Evolutionary conservation across 2,329 filamentous ascomycete species (phyloP).

Genomic region (Xylaria sp.): DNA sequence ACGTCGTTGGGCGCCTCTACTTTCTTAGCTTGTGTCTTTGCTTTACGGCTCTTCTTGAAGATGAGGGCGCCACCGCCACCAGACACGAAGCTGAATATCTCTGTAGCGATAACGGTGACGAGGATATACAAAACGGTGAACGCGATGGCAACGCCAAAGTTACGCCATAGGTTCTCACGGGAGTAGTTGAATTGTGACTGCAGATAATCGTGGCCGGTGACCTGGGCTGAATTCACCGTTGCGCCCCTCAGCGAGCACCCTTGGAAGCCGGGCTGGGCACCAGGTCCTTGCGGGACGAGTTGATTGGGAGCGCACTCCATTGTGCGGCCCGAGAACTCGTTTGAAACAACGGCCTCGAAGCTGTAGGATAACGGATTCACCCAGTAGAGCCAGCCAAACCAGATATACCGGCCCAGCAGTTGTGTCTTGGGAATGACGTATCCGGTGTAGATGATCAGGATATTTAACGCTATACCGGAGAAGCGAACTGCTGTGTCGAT

Average conservation of each 20-base stretch:
- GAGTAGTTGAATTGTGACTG: conserved; percentile 64
- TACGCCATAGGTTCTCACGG: conserved; percentile 73
- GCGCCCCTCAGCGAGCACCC: conserved; percentile 68
- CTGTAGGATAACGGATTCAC: conserved; percentile 74
- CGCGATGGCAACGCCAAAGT: conserved; percentile 81
- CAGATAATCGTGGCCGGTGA: conserved; percentile 69
- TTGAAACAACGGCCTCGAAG: conserved; percentile 69
- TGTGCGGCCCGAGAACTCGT: conserved; percentile 64
- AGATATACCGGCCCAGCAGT: conserved; percentile 70
- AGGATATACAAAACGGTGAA: conserved; percentile 80
- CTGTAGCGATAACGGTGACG: conserved; percentile 76
- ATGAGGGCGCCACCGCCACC: conserved; percentile 75
- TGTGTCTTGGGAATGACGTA: conserved; percentile 70
- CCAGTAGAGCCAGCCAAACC: conserved; percentile 76
- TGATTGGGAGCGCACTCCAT: conserved; percentile 61
- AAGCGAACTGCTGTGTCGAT: conserved; percentile 72
- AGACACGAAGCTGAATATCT: conserved; percentile 71
- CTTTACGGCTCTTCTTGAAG: conserved; percentile 75
- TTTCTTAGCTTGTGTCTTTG: conserved; percentile 64
- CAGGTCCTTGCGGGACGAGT: conserved; percentile 60
- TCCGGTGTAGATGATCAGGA: conserved; percentile 75
- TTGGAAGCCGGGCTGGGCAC: conserved; percentile 57
- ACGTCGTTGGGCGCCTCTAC: conserved; percentile 62
- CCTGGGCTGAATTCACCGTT: conserved; percentile 56
- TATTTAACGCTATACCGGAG: conserved; percentile 66